A percentile compares a stretch with the other conserved stretches of the same genome.
These are phyloP conservation scores for Eucalyptus virginea DNA, from an alignment of 345 rosid species.

Conservation along the genomic window DNA sequence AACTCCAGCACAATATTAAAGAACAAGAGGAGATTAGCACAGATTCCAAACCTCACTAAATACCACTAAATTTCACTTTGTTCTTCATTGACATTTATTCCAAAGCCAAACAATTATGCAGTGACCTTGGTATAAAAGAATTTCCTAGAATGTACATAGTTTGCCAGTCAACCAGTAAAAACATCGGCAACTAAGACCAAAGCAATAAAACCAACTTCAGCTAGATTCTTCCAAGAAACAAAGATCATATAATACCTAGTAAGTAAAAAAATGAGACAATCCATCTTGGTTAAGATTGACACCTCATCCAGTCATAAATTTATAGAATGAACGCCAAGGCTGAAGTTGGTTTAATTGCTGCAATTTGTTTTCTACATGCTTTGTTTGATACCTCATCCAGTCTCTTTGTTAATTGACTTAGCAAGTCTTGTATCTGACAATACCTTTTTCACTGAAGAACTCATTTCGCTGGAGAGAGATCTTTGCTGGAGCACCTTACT, in stretches of 20 bases:
- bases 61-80: background rate
- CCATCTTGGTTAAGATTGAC: background rate
- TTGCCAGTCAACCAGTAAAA: background rate
- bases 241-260: background rate
- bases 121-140: background rate
- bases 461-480: slow-evolving; percentile 23
- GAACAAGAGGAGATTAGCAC: background rate
- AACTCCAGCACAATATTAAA: background rate
- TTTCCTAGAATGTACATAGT: background rate
- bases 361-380: background rate
- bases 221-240: background rate
- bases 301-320: background rate
- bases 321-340: background rate
- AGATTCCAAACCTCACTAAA: background rate
- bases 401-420: background rate
- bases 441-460: slow-evolving; percentile 55
- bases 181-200: background rate
- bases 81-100: background rate
- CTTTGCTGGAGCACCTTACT: slow-evolving; percentile 15
- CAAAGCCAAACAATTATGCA: background rate
- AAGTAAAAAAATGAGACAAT: background rate
- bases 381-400: background rate
- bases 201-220: background rate
- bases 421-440: background rate
- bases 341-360: background rate